Evolutionary conservation across 768 basidiomycete species (phyloP).

Genomic region (Glaciozyma martinii): DNA sequence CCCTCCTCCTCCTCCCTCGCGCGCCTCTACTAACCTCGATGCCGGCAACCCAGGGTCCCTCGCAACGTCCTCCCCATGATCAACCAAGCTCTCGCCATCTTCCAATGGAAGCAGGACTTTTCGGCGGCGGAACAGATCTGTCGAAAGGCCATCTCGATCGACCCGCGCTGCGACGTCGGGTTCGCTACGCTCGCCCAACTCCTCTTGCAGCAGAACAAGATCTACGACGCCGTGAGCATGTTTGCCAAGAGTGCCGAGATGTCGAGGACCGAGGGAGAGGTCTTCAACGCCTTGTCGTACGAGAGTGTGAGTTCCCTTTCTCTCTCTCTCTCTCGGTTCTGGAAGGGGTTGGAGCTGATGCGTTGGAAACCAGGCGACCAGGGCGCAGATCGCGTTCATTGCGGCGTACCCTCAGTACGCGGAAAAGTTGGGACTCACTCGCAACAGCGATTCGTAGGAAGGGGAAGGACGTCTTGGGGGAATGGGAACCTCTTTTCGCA

Average conservation of each 20-base stretch:
- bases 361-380: slow-evolving; percentile 47
- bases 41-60: slow-evolving; percentile 28
- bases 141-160: slow-evolving; percentile 74
- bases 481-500: too few species aligned
- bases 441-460: too few species aligned
- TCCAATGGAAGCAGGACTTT: slow-evolving; percentile 91
- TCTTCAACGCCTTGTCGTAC: slow-evolving; percentile 42
- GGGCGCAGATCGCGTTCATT: slow-evolving; percentile 73
- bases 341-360: too few species aligned
- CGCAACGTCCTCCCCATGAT: slow-evolving; percentile 83
- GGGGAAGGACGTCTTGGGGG: too few species aligned
- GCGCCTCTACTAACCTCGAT: not conserved
- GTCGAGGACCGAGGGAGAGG: slow-evolving; percentile 81
- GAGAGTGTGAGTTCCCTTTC: slow-evolving; percentile 21
- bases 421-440: slow-evolving; percentile 3
- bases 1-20: not conserved
- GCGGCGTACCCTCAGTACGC: slow-evolving; percentile 56
- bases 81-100: slow-evolving; percentile 94
- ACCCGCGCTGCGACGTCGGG: slow-evolving; percentile 91
- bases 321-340: not conserved
- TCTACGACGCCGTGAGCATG: slow-evolving; percentile 74
- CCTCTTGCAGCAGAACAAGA: slow-evolving; percentile 77
- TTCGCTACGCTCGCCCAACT: slow-evolving; percentile 93
- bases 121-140: slow-evolving; percentile 72
- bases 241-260: slow-evolving; percentile 75